Base-by-base conservation (phyloP, 2,329 filamentous ascomycete genomes). In the Cladosporium sp. region DNA sequence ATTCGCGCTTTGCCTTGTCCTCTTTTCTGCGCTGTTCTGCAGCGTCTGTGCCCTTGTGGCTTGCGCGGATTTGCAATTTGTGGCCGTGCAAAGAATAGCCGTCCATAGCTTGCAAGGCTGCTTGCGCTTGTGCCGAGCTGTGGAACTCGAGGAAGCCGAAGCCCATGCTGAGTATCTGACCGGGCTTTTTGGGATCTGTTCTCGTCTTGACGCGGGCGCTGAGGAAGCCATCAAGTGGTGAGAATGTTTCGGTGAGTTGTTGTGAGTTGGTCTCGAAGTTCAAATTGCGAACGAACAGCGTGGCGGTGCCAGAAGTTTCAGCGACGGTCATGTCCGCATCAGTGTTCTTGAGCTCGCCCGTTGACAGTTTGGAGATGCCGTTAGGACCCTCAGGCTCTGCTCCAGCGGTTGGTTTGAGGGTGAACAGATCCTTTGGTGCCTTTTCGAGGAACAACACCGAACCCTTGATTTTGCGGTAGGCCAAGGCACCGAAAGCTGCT, bases 131-230 rank as follows among this genome's bases (percentile, higher is more conserved):
- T 39, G 80, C 82, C 68, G 90, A 90, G 64, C 82, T 87, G 59
- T 82, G 83, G 75, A 97, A 99, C 67, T 96, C 91, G 59, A 91
- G 84, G 73, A 99, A 99, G 44, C 92, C 94, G 71, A 96, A 99
- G 36, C 94, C 94, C 92, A 97, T 97, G 71, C 92, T 97, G 55
- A 99, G 83, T 3, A 88, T 83, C 73, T 96, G 88, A 8, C 89
- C 90, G 17, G 90, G 87, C 69, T 88, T 89, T 78, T 96, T 97
- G n/a, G 91, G 84, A 70, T 99, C 91, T 37, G 86, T 83, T 76
- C 95, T 96, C 22, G 91, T 97, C 78, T 97, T 97, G 64, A 99
- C 91, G 63, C 85, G 84, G 25, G 91, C 93, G 58, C 89, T 91
- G 62, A 94, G 79, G 74, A 97, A 97, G 54, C 94, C 94, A 66